Conservation (phyloP, 305 asterid genomes). For the Fraxinus sp. region DNA sequence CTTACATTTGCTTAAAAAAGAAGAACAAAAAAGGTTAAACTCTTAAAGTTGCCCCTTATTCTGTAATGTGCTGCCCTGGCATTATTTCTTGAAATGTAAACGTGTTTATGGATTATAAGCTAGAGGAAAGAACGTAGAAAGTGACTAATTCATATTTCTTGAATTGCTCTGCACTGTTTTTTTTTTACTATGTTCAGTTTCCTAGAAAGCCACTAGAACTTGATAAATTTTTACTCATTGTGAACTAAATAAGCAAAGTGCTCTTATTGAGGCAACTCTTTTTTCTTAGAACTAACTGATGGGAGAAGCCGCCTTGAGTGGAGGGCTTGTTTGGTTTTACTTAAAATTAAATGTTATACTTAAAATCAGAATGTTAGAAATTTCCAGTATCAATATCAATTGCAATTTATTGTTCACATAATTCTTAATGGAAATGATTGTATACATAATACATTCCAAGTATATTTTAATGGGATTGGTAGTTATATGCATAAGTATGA, state of each 20-base stretch:
- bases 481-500: neutral
- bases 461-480: neutral
- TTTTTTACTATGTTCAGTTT: neutral
- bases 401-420: neutral
- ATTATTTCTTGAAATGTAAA: no score
- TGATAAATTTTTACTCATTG: neutral
- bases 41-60: no score
- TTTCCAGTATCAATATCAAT: neutral
- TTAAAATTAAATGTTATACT: no score
- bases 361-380: neutral
- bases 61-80: no score
- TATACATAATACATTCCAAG: no score
- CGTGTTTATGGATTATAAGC: no score
- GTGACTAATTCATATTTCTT: neutral
- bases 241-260: neutral
- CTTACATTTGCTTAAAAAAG: no score
- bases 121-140: neutral
- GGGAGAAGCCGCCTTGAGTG: neutral
- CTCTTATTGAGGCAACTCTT: neutral
- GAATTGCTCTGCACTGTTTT: neutral
- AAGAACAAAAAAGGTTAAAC: no score
- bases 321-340: no score
- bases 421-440: neutral
- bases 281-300: neutral
- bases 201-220: neutral